Evolutionary conservation across 2,329 filamentous ascomycete genomes (phyloP).

Genomic region (Aspergillus sclerotialis): DNA sequence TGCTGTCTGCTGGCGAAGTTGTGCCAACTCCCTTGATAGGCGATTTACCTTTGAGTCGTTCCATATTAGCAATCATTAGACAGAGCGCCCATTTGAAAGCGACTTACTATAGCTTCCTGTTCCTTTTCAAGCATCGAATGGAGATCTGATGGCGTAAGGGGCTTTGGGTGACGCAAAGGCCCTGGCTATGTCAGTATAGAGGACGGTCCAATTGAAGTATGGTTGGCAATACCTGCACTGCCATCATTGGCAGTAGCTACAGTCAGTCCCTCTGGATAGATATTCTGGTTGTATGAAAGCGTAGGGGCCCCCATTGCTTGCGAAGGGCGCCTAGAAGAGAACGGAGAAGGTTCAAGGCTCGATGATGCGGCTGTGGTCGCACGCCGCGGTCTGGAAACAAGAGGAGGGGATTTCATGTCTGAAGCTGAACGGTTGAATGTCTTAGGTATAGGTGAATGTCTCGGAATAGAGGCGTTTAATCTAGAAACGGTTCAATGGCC

Average conservation of each 20-base stretch:
- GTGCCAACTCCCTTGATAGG: conserved; percentile 76
- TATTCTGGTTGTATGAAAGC: conserved; percentile 22
- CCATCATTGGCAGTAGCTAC: conserved; percentile 25
- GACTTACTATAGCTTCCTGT: conserved; percentile 79
- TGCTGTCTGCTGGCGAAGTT: conserved; percentile 65
- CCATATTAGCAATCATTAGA: background rate
- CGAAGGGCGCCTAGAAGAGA: conserved; percentile 40
- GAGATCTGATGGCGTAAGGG: conserved; percentile 80
- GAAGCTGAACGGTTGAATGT: background rate
- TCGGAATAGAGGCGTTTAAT: background rate
- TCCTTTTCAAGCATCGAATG: conserved; percentile 89
- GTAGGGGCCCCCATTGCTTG: conserved; percentile 42
- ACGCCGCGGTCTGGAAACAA: conserved; percentile 21
- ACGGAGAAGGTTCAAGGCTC: conserved; percentile 26
- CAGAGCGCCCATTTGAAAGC: background rate
- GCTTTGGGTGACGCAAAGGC: conserved; percentile 77
- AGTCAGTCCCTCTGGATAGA: conserved; percentile 18
- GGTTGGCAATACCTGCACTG: conserved; percentile 25
- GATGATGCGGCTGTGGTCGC: conserved; percentile 21
- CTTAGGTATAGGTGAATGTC: background rate
- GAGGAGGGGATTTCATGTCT: background rate
- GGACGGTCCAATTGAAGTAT: conserved; percentile 8
- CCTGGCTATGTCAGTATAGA: conserved; percentile 37
- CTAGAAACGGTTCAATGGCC: background rate
- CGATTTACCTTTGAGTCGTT: conserved; percentile 66